Evolutionary conservation across 2,329 filamentous ascomycete species (phyloP), one percentile per base, ranked within the genome.

Genomic region (Aspergillus thermomutatus): DNA sequence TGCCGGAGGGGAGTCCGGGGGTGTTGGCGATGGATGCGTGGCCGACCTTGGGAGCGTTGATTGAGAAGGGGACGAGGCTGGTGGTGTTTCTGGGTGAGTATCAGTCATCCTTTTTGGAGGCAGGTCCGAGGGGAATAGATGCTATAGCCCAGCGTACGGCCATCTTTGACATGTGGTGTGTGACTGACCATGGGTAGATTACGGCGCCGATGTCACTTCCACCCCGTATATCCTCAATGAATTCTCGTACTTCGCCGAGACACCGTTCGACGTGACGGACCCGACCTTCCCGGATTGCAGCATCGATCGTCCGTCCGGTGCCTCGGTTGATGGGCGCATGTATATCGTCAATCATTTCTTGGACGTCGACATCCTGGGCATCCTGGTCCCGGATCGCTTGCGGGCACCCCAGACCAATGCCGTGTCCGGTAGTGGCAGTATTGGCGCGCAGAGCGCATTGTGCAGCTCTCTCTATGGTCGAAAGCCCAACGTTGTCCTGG

Each of bases 261-360:
- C 78, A 6, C 71, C 72, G 25, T 80, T 74, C 60, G 75, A 72
- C 53, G 69, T 72, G 3, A 78, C 70, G 1, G 70, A 79, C 57
- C 51, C 73, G 2, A 62, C 67, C 7, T 79, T 80, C 62, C 58
- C 68, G 1, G 65, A 73, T 56, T 80, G 78, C 65, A 75, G 66
- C 10, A 74, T 80, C 52, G 72, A 80, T 60, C 73, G 78, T 3
- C 78, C 78, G 2, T 48, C 70, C 4, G 71, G 70, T n/a, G 70
- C 69, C 25, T 71, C 66, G 14, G 60, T 72, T 5, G 65, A 70
- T 4, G 76, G 73, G 11, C 70, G 75, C 4, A 79, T 81, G 77
- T 77, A 77, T 54, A 71, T 80, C 37, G 71, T 80, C 57, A 81
- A 81, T 56, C 79, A 81, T 62, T 80, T 79, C 60, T 65, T 80